A percentile compares a stretch with the other conserved stretches of the same genome.
These are phyloP conservation scores for Paraphaeosphaeria minitans DNA, from an alignment of 2,329 filamentous ascomycete genomes.

Conservation along the genomic window DNA sequence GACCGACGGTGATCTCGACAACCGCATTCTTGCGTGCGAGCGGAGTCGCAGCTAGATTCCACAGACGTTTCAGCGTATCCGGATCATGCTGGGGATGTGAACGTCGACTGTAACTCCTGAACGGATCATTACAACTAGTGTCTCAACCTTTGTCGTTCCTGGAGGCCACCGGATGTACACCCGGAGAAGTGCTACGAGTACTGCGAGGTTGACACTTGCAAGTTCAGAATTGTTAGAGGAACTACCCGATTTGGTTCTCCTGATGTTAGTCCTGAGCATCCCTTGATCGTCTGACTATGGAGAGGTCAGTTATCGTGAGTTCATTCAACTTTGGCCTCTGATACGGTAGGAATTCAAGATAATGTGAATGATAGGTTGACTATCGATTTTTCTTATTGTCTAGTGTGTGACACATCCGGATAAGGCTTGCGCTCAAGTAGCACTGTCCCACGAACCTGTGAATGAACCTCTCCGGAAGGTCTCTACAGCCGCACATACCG, in stretches of 20 bases:
- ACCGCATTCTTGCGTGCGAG: background rate
- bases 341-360: background rate
- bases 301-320: background rate
- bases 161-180: background rate
- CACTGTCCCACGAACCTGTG: background rate
- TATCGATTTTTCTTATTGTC: background rate
- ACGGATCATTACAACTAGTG: background rate
- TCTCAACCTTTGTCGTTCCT: background rate
- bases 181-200: background rate
- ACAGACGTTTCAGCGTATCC: background rate
- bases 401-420: background rate
- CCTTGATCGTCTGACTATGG: background rate
- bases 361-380: background rate
- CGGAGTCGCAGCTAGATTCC: background rate
- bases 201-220: background rate
- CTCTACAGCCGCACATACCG: background rate
- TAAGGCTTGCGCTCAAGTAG: background rate
- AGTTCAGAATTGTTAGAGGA: background rate
- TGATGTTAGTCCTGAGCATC: background rate
- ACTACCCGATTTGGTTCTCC: background rate
- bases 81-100: background rate
- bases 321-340: background rate
- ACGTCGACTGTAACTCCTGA: background rate
- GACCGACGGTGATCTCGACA: background rate
- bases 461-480: background rate